Evolutionary conservation across 23 red algal genomes (phyloP).

Genomic region (Gracilariopsis chorda): DNA sequence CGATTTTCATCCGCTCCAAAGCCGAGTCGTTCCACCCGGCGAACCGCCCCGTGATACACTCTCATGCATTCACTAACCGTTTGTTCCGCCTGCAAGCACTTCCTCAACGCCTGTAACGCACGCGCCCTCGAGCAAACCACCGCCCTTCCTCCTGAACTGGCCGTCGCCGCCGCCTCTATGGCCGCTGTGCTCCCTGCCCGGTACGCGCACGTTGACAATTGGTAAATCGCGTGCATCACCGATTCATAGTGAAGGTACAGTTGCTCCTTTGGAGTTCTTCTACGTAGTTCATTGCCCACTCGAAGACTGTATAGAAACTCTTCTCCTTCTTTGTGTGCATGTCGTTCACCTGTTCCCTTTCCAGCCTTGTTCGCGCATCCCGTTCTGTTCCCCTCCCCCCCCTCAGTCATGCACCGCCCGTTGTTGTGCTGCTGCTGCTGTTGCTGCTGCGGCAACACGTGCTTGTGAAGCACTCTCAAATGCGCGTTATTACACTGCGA

Average conservation of each 20-base stretch:
- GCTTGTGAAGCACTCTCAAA: not conserved
- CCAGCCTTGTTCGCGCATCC: no score
- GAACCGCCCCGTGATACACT: no score
- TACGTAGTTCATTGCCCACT: not conserved
- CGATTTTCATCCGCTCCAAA: no score
- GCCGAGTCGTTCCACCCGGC: no score
- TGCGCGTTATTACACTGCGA: not conserved
- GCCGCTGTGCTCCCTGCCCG: no score
- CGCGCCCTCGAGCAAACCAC: not conserved
- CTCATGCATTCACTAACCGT: not conserved
- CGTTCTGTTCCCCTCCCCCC: no score
- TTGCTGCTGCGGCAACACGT: no score
- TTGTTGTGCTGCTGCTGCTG: no score
- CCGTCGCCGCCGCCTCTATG: no score
- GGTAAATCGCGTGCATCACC: not conserved
- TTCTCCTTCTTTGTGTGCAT: no score
- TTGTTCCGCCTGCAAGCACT: not conserved
- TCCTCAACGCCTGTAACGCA: not conserved
- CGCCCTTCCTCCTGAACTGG: not conserved
- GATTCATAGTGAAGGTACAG: not conserved
- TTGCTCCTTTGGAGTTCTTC: not conserved
- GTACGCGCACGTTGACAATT: not conserved
- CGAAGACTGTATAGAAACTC: not conserved
- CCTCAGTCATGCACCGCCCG: no score
- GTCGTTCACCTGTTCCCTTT: no score